Evolutionary conservation across 495 filamentous ascomycete genomes (phyloP).

Genomic region (Penicillium turbatum): DNA sequence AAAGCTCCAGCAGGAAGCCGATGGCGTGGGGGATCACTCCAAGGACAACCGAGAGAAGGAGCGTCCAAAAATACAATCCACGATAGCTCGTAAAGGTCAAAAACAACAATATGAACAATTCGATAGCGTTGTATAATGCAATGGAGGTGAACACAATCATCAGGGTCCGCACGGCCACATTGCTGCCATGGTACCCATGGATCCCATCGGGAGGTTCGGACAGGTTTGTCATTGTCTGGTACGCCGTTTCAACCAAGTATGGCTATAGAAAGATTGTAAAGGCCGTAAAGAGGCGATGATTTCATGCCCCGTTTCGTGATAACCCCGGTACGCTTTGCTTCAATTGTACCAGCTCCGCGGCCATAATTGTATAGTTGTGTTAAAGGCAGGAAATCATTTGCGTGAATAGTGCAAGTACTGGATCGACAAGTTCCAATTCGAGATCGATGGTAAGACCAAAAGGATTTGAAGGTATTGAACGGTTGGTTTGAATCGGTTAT

Average conservation of each 20-base stretch:
- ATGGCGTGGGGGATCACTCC: constrained; percentile 53
- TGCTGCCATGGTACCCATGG: constrained; percentile 30
- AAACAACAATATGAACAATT: constrained; percentile 46
- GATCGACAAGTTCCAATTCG: too few relatives aligned
- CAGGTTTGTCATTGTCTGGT: constrained; percentile 13
- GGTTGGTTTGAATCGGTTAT: neutral
- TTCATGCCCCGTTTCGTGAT: constrained; percentile 5
- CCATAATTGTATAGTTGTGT: constrained; percentile 16
- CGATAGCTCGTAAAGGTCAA: constrained; percentile 45
- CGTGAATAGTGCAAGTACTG: neutral
- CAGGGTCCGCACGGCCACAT: constrained; percentile 32
- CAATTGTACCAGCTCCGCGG: constrained; percentile 7
- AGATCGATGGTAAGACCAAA: neutral
- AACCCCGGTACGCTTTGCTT: constrained; percentile 8
- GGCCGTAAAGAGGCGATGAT: neutral
- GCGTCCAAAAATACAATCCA: constrained; percentile 51
- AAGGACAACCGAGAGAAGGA: constrained; percentile 36
- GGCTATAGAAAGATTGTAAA: neutral
- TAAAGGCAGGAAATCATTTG: constrained; percentile 3
- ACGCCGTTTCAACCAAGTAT: neutral
- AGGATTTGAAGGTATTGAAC: neutral
- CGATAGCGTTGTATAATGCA: constrained; percentile 50
- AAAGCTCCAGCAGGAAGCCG: constrained; percentile 53
- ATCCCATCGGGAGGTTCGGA: constrained; percentile 31
- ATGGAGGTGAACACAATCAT: constrained; percentile 48